Base-by-base conservation (phyloP, 2,329 filamentous ascomycete species). In the Kalaharituber pfeilii region DNA sequence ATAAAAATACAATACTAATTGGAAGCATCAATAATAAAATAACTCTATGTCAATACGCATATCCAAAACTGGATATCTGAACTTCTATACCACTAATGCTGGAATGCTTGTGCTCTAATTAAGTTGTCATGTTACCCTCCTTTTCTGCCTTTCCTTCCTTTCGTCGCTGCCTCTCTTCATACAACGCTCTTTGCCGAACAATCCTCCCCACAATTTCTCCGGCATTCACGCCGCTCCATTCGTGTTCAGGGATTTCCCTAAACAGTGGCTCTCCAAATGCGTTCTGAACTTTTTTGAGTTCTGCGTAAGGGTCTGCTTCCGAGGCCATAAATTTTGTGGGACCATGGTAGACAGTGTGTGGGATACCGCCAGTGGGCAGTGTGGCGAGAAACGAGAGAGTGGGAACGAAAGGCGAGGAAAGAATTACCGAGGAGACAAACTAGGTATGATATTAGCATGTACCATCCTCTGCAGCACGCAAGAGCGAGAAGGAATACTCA, bases 131-230 rank as follows among this genome's bases (percentile, higher is more conserved):
- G 11, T 3, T 18, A 25, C 18, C 78, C 68, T 96, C 91, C 0
- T 79, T 77, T 49, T 81, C 75, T 0, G 82, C 81, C 72, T 98
- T 98, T 61, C 86, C 77, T 9, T 88, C 84, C 72, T 98, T 98
- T 62, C 82, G 80, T 52, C 84, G 75, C 72, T 98, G 91, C 57
- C 91, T 75, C 64, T 86, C 91, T 71, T 96, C 89, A 68, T 95
- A 98, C 66, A 86, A 76, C 56, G 82, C 82, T 29, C 88, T 76
- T 64, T 86, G 88, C 68, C 81, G 84, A 73, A 96, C 74, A 66
- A 98, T 98, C 28, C 91, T 75, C 62, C 83, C 78, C 49, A 98
- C 88, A 62, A 98, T 96, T 62, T 91, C 82, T 2, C 81, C 87
- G 0, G 89, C 87, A 68, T 96, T 95, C 59, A 96, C 87, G 57